Percentiles rank a stretch among this genome's conserved stretches.
phyloP scores from a whole-genome alignment of 148 eudicot species.

The Persicaria tinctoria region DNA sequence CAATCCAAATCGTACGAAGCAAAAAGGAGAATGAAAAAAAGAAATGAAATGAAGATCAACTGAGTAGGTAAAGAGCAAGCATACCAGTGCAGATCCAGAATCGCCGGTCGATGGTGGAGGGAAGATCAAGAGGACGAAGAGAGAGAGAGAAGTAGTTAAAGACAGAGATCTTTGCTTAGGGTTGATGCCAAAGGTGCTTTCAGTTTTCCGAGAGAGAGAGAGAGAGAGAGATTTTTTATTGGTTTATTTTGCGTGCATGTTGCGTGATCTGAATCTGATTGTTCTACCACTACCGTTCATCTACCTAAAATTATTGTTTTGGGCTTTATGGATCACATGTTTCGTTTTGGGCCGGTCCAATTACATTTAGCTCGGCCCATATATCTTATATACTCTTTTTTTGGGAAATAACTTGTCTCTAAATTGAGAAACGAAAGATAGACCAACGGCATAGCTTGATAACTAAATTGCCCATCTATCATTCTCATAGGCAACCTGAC shows the following conservation, averaged over 20 bases:
- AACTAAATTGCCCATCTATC: too few relatives aligned
- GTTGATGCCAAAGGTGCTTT: constrained; percentile 8
- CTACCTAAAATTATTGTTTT: not conserved
- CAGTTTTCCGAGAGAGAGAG: not conserved
- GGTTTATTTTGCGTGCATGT: constrained; percentile 2
- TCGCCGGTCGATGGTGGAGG: not conserved
- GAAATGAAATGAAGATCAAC: not conserved
- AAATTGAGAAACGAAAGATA: too few relatives aligned
- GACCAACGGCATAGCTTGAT: too few relatives aligned
- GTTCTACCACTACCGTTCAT: not conserved
- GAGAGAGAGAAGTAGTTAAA: not conserved
- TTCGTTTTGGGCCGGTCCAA: not conserved
- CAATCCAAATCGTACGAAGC: not conserved
- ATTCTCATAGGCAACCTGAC: too few relatives aligned
- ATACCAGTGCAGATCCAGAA: constrained; percentile 11
- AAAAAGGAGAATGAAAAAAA: not conserved
- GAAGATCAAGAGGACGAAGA: not conserved
- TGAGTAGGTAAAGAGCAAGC: not conserved
- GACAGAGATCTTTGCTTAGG: constrained; percentile 11
- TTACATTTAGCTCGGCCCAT: not conserved
- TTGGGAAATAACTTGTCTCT: too few relatives aligned
- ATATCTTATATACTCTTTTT: not conserved
- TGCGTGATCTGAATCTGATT: constrained; percentile 5
- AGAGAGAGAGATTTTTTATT: not conserved
- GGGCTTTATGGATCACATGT: not conserved